Conservation (phyloP, 2,329 filamentous ascomycete species). For the Colletotrichum incanum region DNA sequence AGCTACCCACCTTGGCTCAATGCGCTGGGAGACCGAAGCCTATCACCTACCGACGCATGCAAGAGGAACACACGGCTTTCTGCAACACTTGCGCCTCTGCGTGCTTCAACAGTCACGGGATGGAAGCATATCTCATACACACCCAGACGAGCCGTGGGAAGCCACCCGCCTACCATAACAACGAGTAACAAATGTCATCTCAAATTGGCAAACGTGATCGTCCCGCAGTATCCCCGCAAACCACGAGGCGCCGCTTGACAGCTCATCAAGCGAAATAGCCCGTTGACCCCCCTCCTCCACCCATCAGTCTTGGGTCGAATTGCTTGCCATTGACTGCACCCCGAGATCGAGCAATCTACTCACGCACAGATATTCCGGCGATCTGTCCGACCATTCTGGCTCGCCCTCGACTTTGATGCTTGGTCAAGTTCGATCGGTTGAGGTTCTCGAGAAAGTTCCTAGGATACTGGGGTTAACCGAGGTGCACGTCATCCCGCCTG, state of each 20-base stretch:
- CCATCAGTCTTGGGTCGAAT: slow-evolving; percentile 7
- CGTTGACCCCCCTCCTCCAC: slow-evolving; percentile 16
- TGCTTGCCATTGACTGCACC: slow-evolving; percentile 17
- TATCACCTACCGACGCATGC: not conserved
- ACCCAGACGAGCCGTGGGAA: not conserved
- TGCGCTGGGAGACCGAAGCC: slow-evolving; percentile 2
- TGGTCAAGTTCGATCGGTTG: slow-evolving; percentile 18
- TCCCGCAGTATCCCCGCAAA: slow-evolving; percentile 41
- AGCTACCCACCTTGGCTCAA: slow-evolving; percentile 29
- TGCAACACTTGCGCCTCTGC: slow-evolving; percentile 5
- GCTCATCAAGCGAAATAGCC: slow-evolving; percentile 32
- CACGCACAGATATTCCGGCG: slow-evolving; percentile 26
- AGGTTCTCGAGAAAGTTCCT: slow-evolving; percentile 40
- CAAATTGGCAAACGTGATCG: slow-evolving; percentile 27
- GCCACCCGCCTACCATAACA: not conserved
- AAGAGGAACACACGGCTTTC: not conserved
- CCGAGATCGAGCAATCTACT: slow-evolving; percentile 29
- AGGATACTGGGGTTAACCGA: slow-evolving; percentile 42
- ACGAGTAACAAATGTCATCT: slow-evolving; percentile 26
- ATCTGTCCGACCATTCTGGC: slow-evolving; percentile 38
- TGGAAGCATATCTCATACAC: slow-evolving; percentile 1
- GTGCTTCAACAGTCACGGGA: slow-evolving; percentile 1
- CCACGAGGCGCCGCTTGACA: slow-evolving; percentile 37
- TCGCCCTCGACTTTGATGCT: slow-evolving; percentile 11
- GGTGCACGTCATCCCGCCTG: slow-evolving; percentile 42